These are phyloP conservation scores for Colletotrichum eleusines DNA, from an alignment of 2,329 filamentous ascomycete species.

Conservation along the genomic window DNA sequence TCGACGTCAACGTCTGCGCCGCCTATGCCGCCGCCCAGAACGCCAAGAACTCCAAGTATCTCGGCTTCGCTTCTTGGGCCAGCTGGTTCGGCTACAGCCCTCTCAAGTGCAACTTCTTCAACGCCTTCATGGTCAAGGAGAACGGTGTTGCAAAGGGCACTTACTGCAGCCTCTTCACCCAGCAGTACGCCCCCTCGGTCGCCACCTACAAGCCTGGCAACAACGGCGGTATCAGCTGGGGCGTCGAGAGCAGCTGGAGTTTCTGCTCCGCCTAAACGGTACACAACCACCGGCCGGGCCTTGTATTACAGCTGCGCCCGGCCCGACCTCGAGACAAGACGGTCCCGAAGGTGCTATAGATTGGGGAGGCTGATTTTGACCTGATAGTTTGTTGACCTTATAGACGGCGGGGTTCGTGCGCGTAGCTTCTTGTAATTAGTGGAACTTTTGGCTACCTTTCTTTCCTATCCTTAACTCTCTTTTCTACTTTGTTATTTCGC, in stretches of 20 bases:
- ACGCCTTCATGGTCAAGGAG: conserved; percentile 40
- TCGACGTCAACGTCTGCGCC: conserved; percentile 30
- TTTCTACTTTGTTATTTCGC: too few relatives aligned
- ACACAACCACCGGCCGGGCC: background rate
- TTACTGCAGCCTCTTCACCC: conserved; percentile 38
- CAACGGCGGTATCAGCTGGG: conserved; percentile 10
- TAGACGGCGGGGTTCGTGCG: too few relatives aligned
- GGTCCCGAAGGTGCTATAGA: too few relatives aligned
- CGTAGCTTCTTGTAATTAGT: background rate
- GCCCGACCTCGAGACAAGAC: background rate
- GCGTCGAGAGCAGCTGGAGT: conserved; percentile 35
- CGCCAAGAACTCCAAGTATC: conserved; percentile 22
- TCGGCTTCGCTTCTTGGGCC: conserved; percentile 18
- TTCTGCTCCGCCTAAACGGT: conserved; percentile 26
- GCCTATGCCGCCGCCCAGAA: conserved; percentile 37
- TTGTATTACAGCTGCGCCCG: background rate
- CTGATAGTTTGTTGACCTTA: too few relatives aligned
- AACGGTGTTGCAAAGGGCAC: conserved; percentile 37
- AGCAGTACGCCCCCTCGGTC: conserved; percentile 31
- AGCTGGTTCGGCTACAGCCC: conserved; percentile 36
- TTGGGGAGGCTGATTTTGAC: too few relatives aligned
- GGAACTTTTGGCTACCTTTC: background rate
- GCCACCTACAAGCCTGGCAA: conserved; percentile 22
- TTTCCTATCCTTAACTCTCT: too few relatives aligned
- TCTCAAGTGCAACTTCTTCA: conserved; percentile 39